Base-by-base conservation (phyloP, 208 protist genomes). In the Acanthamoeba lenticulata region DNA sequence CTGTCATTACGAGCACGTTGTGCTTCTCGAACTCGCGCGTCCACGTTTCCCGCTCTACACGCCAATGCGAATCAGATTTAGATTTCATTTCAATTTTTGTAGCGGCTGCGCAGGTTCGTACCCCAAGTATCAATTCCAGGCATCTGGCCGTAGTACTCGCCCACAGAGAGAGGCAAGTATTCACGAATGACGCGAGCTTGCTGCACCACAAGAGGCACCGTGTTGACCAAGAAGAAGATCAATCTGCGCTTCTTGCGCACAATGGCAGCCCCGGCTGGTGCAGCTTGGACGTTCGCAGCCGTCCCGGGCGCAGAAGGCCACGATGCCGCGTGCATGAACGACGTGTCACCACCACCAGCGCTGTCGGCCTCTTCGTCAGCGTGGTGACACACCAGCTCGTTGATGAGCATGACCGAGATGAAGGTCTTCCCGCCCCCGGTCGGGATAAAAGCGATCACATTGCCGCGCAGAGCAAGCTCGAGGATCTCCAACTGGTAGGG, bases 371-470 rank as follows among this genome's bases (percentile, higher is more conserved):
- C n/a, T n/a, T n/a, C n/a, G n/a, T n/a, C n/a, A n/a, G n/a, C n/a
- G 57, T 94, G 42, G 19, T 62, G 55, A 27, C 21, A 62, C 21
- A 62, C 86, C 86, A 81, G 88, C 79, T 57, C 79, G 44, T 93
- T 86, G 60, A 93, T 72, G 40, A 97, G 79, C 13, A 91, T 52
- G 3, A 96, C 95, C n/a, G 96, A 95, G 47, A 98, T 69, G 65
- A 97, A 90, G 69, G 97, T 98, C 94, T 98, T 98, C 0, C 97
- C 97, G n/a, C 90, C 94, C 40, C 97, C 97, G 32, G 97, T 97
- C 17, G 95, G 96, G 15, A 97, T 69, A 83, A 95, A 97, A 24
- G 97, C 85, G 40, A 98, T 95, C 21, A 72, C 94, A 88, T 97
- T 97, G 40, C 93, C 52, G 19, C 94, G 36, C 24, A 94, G 13